Base-by-base conservation (phyloP, 78 protist genomes). In the Creolimax fragrantissima region DNA sequence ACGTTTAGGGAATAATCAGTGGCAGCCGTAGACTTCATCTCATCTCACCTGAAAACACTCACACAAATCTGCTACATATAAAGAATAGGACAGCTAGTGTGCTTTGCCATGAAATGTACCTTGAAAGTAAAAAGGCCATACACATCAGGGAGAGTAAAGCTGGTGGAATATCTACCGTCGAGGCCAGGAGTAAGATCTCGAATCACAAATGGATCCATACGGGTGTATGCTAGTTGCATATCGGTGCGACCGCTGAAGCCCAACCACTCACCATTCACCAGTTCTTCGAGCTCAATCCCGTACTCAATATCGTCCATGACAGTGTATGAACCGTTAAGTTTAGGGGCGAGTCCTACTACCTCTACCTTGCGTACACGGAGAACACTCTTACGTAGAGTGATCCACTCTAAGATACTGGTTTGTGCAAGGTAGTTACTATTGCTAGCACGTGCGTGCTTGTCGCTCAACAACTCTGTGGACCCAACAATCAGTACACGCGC, bases 401-500 rank as follows among this genome's bases (percentile, higher is more conserved):
- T 58, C 74, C 74, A 58, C 74, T 58, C 74, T 24, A 58, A 32
- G 39, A 58, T 58, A 58, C 74, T 58, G 39, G 11, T 58, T 1
- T 58, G 74, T 0, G 7, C 86, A 17, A 6, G 41, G 41, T 35
- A 5, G 7, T 6, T 83, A 32, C 86, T 35, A 6, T 83, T 83
- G 86, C 86, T 24, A 24, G 86, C 86, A 6, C 37, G 6, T 39
- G 35, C 42, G 86, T 6, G 35, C 17, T 36, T 41, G 35, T 83
- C 35, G 7, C 86, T 24, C 41, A 83, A 5, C 42, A 24, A 6
- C 35, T 83, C 86, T 5, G 35, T 24, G 37, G 86, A 83, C 7
- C 86, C 86, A 83, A 83, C 86, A 24, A 83, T 32, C 41, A 83
- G 86, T 41, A 83, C 42, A 83, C 86, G 86, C 42, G 86, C 86